A percentile compares a stretch with the other conserved stretches of the same genome.
These are phyloP conservation scores for Alternaria novae-zelandiae DNA, from an alignment of 2,329 filamentous ascomycete species.

Conservation along the genomic window DNA sequence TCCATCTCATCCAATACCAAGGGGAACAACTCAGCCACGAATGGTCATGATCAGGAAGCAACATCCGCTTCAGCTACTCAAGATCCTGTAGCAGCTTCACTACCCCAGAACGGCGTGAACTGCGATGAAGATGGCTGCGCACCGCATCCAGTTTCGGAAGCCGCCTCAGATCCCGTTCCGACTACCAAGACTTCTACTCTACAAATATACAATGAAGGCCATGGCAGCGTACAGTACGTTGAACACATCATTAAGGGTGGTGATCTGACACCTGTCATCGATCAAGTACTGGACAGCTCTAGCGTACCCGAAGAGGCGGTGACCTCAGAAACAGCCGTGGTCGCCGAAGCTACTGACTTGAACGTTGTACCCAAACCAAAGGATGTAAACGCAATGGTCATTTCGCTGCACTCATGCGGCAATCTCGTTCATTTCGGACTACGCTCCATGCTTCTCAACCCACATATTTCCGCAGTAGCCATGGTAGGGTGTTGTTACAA, in stretches of 20 bases:
- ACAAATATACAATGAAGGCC: conserved; percentile 62
- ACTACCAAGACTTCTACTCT: conserved; percentile 41
- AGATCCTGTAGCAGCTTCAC: conserved; percentile 5
- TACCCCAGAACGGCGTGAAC: background rate
- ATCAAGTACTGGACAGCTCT: conserved; percentile 62
- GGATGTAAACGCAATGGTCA: conserved; percentile 71
- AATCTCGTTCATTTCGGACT: conserved; percentile 97
- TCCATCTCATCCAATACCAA: background rate
- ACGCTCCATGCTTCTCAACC: conserved; percentile 82
- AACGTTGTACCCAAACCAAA: conserved; percentile 36
- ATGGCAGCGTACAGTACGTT: conserved; percentile 77
- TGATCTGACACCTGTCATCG: conserved; percentile 71
- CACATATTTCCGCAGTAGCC: conserved; percentile 84
- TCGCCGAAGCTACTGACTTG: conserved; percentile 33
- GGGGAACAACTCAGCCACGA: background rate
- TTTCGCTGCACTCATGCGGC: conserved; percentile 96
- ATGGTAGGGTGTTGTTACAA: conserved; percentile 99
- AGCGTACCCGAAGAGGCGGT: conserved; percentile 32
- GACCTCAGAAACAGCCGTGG: conserved; percentile 25
- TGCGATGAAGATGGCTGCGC: conserved; percentile 18
- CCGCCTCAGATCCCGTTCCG: background rate
- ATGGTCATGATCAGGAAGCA: background rate
- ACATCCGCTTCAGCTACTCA: background rate
- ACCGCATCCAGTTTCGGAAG: background rate
- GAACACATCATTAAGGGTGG: conserved; percentile 76